Evolutionary conservation across 495 filamentous ascomycete genomes (phyloP).

Genomic region (Penicillium daleae): DNA sequence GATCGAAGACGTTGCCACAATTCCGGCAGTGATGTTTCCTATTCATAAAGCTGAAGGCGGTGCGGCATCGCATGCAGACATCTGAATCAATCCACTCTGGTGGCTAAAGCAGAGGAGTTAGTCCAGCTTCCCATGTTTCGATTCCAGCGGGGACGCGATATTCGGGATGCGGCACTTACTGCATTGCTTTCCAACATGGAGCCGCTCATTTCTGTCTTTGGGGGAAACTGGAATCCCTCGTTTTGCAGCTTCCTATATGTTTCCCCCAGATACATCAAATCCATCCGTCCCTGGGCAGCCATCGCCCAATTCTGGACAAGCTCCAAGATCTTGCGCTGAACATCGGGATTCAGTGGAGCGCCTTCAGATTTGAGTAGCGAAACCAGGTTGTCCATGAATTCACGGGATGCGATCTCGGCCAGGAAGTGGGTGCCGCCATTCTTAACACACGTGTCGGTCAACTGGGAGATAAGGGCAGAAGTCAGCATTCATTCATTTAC

Average conservation of each 20-base stretch:
- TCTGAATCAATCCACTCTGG: conserved; percentile 98
- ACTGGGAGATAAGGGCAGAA: conserved; percentile 42
- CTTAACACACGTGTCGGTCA: conserved; percentile 98
- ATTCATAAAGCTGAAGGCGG: conserved; percentile 94
- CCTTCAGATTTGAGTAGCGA: conserved; percentile 83
- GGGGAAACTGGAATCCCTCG: conserved; percentile 90
- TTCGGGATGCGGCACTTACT: conserved; percentile 56
- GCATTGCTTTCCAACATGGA: conserved; percentile 97
- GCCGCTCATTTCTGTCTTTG: conserved; percentile 80
- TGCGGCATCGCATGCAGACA: conserved; percentile 97
- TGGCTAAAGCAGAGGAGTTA: conserved; percentile 60
- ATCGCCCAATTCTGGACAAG: conserved; percentile 92
- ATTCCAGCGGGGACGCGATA: neutral
- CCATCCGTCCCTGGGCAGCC: conserved; percentile 82
- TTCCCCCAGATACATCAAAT: conserved; percentile 83
- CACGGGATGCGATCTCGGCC: conserved; percentile 88
- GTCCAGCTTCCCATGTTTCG: neutral
- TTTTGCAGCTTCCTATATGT: conserved; percentile 78
- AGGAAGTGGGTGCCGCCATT: conserved; percentile 98
- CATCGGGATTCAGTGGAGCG: conserved; percentile 77
- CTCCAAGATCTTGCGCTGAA: conserved; percentile 87
- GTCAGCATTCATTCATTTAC: conserved; percentile 15
- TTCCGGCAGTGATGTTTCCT: conserved; percentile 98
- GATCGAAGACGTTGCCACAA: conserved; percentile 95
- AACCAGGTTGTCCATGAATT: conserved; percentile 97